phyloP scores from a whole-genome alignment of 2,329 filamentous ascomycete species.

The Sclerotinia trifoliorum region DNA sequence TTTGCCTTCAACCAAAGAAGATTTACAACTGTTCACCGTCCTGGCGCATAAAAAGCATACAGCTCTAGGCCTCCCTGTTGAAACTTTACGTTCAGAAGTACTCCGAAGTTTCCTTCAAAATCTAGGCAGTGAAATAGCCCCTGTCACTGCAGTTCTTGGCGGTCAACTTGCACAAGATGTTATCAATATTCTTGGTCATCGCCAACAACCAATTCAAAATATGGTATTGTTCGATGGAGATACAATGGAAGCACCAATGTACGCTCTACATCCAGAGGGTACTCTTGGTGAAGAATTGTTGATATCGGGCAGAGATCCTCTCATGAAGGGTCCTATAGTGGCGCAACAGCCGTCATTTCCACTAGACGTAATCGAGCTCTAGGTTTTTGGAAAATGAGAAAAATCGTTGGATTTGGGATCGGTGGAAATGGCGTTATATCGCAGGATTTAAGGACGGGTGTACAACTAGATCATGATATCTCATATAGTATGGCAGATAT shows the following conservation, averaged over 20 bases:
- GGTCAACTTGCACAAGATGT: conserved; percentile 93
- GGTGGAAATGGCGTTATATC: conserved; percentile 23
- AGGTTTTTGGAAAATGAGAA: conserved; percentile 8
- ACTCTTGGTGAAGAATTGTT: conserved; percentile 49
- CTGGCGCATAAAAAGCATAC: conserved; percentile 77
- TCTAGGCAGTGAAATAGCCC: conserved; percentile 77
- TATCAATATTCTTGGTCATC: conserved; percentile 88
- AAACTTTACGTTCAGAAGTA: conserved; percentile 68
- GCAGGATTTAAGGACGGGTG: conserved; percentile 18
- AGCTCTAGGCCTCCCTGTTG: conserved; percentile 66
- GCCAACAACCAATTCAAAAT: conserved; percentile 95
- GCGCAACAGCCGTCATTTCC: conserved; percentile 27
- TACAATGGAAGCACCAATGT: conserved; percentile 73
- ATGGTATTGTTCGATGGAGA: conserved; percentile 89
- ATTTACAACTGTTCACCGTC: conserved; percentile 73
- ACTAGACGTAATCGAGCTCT: conserved; percentile 31
- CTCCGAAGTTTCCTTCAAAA: conserved; percentile 85
- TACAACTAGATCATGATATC: conserved; percentile 17
- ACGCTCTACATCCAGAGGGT: conserved; percentile 73
- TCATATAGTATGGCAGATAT: conserved; percentile 11
- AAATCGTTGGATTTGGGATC: background rate
- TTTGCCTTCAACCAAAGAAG: conserved; percentile 57
- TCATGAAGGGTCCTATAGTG: conserved; percentile 23
- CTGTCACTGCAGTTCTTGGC: conserved; percentile 84
- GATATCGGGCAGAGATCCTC: conserved; percentile 24